Conservation (phyloP, 176 grass and related monocot species). For the maize (Zea mays) region Zm-B73-REFERENCE-NAM-5.0 NC_050101.1:19992001-19992500, state of each 20-base stretch:
- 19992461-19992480: background rate
- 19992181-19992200: background rate
- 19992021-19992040: constrained; percentile 44
- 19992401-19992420: background rate
- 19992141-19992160: too few species aligned
- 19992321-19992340: constrained; percentile 29
- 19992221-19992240: constrained; percentile 54
- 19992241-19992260: constrained; percentile 40
- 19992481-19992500: background rate
- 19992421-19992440: too few species aligned
- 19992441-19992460: background rate
- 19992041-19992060: constrained; percentile 38
- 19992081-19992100: constrained; percentile 42
- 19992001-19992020: constrained; percentile 44
- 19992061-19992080: constrained; percentile 34
- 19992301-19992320: constrained; percentile 38
- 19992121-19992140: background rate
- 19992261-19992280: constrained; percentile 47
- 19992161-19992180: too few species aligned
- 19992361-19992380: too few species aligned
- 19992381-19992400: background rate
- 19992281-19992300: constrained; percentile 46
- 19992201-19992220: constrained; percentile 55
- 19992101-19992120: constrained; percentile 34
- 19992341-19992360: constrained; percentile 32